Conservation (phyloP, 345 rosid species). For the Syzygium aqueum region DNA sequence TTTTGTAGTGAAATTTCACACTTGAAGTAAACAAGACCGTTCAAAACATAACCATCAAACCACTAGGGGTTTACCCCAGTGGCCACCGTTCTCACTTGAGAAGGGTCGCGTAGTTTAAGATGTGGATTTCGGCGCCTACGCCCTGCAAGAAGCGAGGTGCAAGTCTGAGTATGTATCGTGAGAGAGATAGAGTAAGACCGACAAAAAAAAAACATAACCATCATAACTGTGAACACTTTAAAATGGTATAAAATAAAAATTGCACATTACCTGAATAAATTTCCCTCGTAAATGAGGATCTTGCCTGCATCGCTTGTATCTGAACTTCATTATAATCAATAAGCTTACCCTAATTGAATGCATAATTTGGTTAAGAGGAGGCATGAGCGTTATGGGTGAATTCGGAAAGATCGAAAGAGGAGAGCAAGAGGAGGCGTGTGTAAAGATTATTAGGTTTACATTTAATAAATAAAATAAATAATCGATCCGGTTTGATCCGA, state of each 20-base stretch:
- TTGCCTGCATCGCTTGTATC: fast-evolving
- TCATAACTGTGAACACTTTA: fast-evolving
- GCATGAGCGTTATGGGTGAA: fast-evolving
- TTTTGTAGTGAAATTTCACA: background rate
- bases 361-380: background rate
- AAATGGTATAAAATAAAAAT: background rate
- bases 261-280: background rate
- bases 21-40: fast-evolving
- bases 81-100: too few species aligned
- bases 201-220: background rate
- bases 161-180: too few species aligned
- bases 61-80: too few species aligned
- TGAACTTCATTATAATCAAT: fast-evolving
- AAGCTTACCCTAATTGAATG: background rate
- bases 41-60: background rate
- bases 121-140: too few species aligned
- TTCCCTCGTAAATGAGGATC: background rate
- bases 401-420: background rate
- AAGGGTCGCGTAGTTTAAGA: too few species aligned
- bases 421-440: background rate
- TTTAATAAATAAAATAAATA: background rate
- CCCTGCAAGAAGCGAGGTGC: too few species aligned
- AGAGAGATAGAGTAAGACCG: too few species aligned
- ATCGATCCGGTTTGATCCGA: fast-evolving
- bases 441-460: background rate